These are phyloP conservation scores for Eimeria nieschulzi DNA, from an alignment of 169 alveolate genomes.

Conservation along the genomic window DNA sequence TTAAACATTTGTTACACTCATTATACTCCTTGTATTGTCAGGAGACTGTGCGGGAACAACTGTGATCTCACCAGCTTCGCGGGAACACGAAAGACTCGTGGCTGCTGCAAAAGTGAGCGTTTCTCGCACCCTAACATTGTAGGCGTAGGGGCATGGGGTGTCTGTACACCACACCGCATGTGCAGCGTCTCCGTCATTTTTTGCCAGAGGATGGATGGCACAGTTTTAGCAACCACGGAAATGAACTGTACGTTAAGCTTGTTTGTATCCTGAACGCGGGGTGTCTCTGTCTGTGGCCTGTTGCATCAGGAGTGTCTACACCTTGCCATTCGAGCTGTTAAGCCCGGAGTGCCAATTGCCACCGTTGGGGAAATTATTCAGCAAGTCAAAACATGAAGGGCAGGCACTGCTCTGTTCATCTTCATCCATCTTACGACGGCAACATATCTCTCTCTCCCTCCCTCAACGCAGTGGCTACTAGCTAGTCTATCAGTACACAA, in stretches of 20 bases:
- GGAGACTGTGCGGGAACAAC: conserved; percentile 76
- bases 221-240: too few species aligned
- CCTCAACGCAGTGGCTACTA: not conserved
- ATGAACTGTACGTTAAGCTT: not conserved
- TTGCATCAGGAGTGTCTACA: conserved; percentile 44
- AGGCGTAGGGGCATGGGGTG: too few species aligned
- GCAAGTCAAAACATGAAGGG: conserved; percentile 13
- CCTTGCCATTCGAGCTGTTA: conserved; percentile 18
- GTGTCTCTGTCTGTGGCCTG: too few species aligned
- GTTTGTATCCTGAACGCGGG: too few species aligned
- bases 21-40: not conserved
- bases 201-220: too few species aligned
- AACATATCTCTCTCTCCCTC: not conserved
- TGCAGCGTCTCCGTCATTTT: not conserved
- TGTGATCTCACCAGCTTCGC: conserved; percentile 9
- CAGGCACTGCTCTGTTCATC: not conserved
- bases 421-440: not conserved
- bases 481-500: not conserved
- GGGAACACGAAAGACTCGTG: conserved; percentile 7
- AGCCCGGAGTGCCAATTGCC: conserved; percentile 64
- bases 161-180: too few species aligned
- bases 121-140: not conserved
- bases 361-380: conserved; percentile 29
- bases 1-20: not conserved
- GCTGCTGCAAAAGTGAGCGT: conserved; percentile 30